These are phyloP conservation scores for Pythium rishiriense DNA, from an alignment of 352 stramenopile species.

Conservation along the genomic window DNA sequence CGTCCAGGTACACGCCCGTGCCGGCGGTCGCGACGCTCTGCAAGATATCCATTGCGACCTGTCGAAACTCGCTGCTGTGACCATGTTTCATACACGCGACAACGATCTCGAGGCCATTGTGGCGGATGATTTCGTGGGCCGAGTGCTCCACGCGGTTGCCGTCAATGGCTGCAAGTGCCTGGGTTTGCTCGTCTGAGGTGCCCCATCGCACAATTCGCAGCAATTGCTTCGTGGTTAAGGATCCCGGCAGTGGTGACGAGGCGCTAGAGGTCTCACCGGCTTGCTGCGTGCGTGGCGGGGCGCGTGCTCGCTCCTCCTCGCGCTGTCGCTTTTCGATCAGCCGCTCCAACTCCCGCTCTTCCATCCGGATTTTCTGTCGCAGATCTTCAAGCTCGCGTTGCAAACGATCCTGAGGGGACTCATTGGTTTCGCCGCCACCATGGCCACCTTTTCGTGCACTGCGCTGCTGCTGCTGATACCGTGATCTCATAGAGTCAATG, in stretches of 20 bases:
- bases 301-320: neutral
- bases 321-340: slow-evolving; percentile 15
- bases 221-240: slow-evolving; percentile 19
- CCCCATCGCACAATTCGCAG: slow-evolving; percentile 25
- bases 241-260: neutral
- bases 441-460: neutral
- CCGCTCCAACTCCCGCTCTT: slow-evolving; percentile 22
- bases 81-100: slow-evolving; percentile 28
- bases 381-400: slow-evolving; percentile 24
- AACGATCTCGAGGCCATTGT: slow-evolving; percentile 28
- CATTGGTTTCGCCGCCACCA: neutral
- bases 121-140: slow-evolving; percentile 18
- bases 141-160: slow-evolving; percentile 14
- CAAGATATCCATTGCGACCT: slow-evolving; percentile 24
- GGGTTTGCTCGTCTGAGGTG: slow-evolving; percentile 20
- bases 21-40: slow-evolving; percentile 23
- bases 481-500: slow-evolving; percentile 11
- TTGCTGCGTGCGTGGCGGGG: neutral
- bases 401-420: slow-evolving; percentile 5
- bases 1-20: slow-evolving; percentile 22
- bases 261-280: neutral
- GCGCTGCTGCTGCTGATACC: slow-evolving; percentile 12
- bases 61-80: slow-evolving; percentile 25
- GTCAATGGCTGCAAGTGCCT: slow-evolving; percentile 11
- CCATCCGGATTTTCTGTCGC: slow-evolving; percentile 23